Conservation (phyloP, 805 yeast genomes). For the Pichia thaimueangensis region DNA sequence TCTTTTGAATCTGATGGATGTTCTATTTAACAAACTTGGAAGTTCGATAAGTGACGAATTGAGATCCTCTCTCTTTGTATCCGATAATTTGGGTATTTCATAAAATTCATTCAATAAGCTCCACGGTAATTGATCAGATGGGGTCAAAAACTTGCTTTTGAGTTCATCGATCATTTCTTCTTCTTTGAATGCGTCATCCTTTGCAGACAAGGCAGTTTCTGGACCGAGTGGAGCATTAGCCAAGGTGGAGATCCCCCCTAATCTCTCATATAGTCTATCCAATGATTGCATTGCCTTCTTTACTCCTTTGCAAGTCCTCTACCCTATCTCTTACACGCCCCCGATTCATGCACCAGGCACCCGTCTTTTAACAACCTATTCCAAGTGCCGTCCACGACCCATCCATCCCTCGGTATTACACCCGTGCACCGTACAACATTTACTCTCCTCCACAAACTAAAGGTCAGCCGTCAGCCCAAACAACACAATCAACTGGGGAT, state of each 20-base stretch:
- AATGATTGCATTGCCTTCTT: not conserved
- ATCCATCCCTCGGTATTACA: too few species aligned
- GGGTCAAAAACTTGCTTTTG: conserved; percentile 46
- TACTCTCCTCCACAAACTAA: too few species aligned
- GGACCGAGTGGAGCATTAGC: conserved; percentile 1
- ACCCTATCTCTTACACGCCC: too few species aligned
- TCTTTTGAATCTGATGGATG: conserved; percentile 62
- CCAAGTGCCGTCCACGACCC: too few species aligned
- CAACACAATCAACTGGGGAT: too few species aligned
- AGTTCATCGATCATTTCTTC: conserved; percentile 20
- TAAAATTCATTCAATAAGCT: conserved; percentile 67
- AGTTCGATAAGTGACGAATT: conserved; percentile 40
- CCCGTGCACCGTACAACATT: too few species aligned
- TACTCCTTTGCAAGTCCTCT: too few species aligned
- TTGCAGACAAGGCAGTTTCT: conserved; percentile 16
- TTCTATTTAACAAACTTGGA: conserved; percentile 60
- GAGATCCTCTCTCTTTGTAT: conserved; percentile 21
- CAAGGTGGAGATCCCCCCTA: conserved; percentile 5
- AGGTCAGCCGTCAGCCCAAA: too few species aligned
- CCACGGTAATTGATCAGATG: conserved; percentile 60
- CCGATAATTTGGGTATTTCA: conserved; percentile 35
- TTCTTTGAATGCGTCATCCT: not conserved
- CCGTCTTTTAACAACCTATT: too few species aligned
- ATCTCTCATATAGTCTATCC: conserved; percentile 7
- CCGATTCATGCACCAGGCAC: too few species aligned